phyloP scores from a whole-genome alignment of 441 rosid genomes.

The Omphalea diandra region DNA sequence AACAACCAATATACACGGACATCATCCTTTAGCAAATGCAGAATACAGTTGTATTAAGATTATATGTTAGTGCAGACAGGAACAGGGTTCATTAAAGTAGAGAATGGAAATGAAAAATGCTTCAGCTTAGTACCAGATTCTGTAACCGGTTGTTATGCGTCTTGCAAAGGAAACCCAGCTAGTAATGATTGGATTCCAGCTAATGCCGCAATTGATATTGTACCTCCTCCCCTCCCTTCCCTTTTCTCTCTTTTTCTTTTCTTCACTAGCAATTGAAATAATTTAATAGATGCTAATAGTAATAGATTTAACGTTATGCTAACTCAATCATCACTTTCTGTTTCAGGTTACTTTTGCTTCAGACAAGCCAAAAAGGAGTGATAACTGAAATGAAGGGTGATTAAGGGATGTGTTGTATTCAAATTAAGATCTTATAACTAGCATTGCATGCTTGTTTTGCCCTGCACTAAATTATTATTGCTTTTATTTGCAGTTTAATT shows the following conservation, averaged over 20 bases:
- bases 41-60: no score
- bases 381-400: constrained; percentile 30
- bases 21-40: no score
- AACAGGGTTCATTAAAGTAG: constrained; percentile 59
- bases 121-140: constrained; percentile 38
- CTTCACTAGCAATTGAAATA: no score
- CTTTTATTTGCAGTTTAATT: no score
- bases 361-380: constrained; percentile 63
- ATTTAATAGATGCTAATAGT: neutral
- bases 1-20: no score
- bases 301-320: neutral
- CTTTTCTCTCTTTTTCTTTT: no score
- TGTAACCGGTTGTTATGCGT: constrained; percentile 24
- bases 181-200: constrained; percentile 72
- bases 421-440: no score
- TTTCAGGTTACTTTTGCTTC: constrained; percentile 41
- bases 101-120: constrained; percentile 26
- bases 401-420: neutral
- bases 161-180: constrained; percentile 65
- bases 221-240: no score
- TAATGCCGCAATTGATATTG: constrained; percentile 13
- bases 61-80: constrained; percentile 53
- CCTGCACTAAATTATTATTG: no score
- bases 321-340: neutral
- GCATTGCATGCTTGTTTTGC: no score